A percentile compares a stretch with the other conserved stretches of the same genome.
Conservation (phyloP, 768 basidiomycete genomes). For the Cyclocybe cylindracea region DNA sequence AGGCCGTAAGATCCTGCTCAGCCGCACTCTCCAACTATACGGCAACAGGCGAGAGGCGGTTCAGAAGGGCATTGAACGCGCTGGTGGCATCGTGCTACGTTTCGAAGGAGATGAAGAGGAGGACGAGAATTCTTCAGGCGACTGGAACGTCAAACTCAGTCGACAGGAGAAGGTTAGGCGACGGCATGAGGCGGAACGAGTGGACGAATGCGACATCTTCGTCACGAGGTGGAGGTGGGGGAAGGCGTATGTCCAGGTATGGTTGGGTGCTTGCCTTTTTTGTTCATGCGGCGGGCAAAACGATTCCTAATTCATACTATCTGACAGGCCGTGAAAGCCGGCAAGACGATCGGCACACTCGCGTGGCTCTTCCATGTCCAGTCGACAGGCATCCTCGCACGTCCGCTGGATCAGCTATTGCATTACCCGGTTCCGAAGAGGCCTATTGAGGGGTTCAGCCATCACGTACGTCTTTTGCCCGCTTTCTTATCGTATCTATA, state of each 20-base stretch:
- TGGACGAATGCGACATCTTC: slow-evolving; percentile 67
- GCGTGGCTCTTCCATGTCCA: slow-evolving; percentile 85
- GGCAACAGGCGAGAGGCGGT: slow-evolving; percentile 52
- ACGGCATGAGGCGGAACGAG: slow-evolving; percentile 36
- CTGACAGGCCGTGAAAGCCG: slow-evolving; percentile 55
- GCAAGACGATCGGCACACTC: slow-evolving; percentile 74
- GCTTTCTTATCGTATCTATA: neutral
- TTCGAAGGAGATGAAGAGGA: slow-evolving; percentile 27
- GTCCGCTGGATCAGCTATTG: slow-evolving; percentile 73
- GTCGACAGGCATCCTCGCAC: slow-evolving; percentile 55
- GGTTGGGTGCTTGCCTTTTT: slow-evolving; percentile 13
- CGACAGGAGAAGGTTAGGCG: slow-evolving; percentile 20
- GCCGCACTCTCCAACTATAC: slow-evolving; percentile 55
- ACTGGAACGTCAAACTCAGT: slow-evolving; percentile 6
- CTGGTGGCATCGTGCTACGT: slow-evolving; percentile 42
- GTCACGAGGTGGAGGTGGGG: slow-evolving; percentile 73
- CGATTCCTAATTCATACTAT: neutral
- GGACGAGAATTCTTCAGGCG: slow-evolving; percentile 9
- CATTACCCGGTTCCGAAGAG: slow-evolving; percentile 81
- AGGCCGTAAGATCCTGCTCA: slow-evolving; percentile 61
- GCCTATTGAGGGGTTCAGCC: slow-evolving; percentile 57
- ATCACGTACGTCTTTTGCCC: slow-evolving; percentile 49
- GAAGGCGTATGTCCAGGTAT: slow-evolving; percentile 68
- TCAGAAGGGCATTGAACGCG: slow-evolving; percentile 56
- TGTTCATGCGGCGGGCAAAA: neutral